Conservation (phyloP, 345 rosid genomes). For the Cardiospermum halicacabum region DNA sequence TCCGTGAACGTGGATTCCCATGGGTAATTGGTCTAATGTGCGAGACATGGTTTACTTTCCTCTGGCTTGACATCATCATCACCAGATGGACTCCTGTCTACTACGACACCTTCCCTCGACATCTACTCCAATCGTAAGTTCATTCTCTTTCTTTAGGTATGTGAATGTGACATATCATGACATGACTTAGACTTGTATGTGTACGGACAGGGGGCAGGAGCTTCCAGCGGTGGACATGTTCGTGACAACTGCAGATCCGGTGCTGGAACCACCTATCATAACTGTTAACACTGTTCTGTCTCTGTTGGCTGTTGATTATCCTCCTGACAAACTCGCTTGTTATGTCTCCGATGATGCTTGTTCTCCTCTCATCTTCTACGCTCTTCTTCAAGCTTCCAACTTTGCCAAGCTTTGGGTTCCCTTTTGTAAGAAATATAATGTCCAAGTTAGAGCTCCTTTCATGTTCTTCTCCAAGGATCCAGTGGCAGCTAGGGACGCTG, state of each 20-base stretch:
- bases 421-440: slow-evolving; percentile 16
- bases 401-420: slow-evolving; percentile 30
- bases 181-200: too few relatives aligned
- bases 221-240: slow-evolving; percentile 22
- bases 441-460: slow-evolving; percentile 22
- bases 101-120: neutral
- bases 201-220: too few relatives aligned
- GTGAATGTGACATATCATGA: too few relatives aligned
- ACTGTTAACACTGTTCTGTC: slow-evolving; percentile 25
- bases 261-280: slow-evolving; percentile 25
- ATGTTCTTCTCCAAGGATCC: too few relatives aligned
- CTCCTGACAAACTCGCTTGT: slow-evolving; percentile 13
- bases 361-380: slow-evolving; percentile 27
- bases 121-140: neutral
- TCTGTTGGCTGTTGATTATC: slow-evolving; percentile 19
- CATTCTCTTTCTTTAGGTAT: too few relatives aligned
- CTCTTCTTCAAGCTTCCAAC: slow-evolving; percentile 21
- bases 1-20: slow-evolving; percentile 29
- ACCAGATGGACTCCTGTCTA: slow-evolving; percentile 51
- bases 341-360: slow-evolving; percentile 32
- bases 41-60: slow-evolving; percentile 50
- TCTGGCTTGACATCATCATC: slow-evolving; percentile 42
- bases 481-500: too few relatives aligned
- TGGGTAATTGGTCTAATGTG: slow-evolving; percentile 60
- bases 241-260: slow-evolving; percentile 29